Percentiles rank a stretch among this genome's conserved stretches.
phyloP scores from a whole-genome alignment of 2,329 filamentous ascomycete species.

The Aspergillus niger region DNA sequence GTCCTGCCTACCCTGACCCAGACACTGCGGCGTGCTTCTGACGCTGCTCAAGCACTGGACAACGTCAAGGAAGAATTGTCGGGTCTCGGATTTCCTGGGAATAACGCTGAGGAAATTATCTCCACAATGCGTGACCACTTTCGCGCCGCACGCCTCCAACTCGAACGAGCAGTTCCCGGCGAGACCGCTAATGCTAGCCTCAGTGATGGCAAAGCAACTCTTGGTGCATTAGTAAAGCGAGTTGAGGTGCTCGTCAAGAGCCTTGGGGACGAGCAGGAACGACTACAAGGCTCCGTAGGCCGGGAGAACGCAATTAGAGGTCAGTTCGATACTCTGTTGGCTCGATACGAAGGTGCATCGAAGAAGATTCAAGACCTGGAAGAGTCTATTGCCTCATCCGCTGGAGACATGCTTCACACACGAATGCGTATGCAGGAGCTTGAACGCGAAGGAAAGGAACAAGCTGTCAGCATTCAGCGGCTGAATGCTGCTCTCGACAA shows the following conservation, averaged over 20 bases:
- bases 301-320: constrained; percentile 45
- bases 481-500: constrained; percentile 46
- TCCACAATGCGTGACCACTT: constrained; percentile 42
- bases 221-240: constrained; percentile 44
- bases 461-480: constrained; percentile 44
- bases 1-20: constrained; percentile 40
- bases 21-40: constrained; percentile 40
- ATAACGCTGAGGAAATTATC: constrained; percentile 35
- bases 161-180: constrained; percentile 48
- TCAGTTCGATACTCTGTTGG: constrained; percentile 47
- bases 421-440: constrained; percentile 47
- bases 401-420: constrained; percentile 48
- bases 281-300: constrained; percentile 36
- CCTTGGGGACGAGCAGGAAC: constrained; percentile 35
- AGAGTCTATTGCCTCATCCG: constrained; percentile 43
- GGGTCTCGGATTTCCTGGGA: constrained; percentile 42
- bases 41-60: constrained; percentile 41
- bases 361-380: constrained; percentile 43
- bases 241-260: constrained; percentile 39
- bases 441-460: constrained; percentile 43
- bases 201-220: constrained; percentile 41
- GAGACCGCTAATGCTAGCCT: constrained; percentile 44
- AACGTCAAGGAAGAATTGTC: constrained; percentile 39
- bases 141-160: constrained; percentile 45
- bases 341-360: constrained; percentile 40